Evolutionary conservation across 768 basidiomycete genomes (phyloP).

Genomic region (Pulveroboletus sp.): DNA sequence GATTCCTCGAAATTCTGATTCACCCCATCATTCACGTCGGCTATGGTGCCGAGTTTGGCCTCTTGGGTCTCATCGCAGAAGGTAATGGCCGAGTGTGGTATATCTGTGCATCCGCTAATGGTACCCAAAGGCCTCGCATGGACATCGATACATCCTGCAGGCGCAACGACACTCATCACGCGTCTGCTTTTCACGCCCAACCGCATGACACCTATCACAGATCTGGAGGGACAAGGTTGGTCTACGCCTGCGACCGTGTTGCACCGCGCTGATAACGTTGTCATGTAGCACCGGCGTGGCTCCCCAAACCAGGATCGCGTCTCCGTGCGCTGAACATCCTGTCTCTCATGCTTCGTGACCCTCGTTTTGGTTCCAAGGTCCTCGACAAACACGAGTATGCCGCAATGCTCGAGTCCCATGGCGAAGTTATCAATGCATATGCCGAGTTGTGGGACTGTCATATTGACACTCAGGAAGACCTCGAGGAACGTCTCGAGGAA

Average conservation of each 20-base stretch:
- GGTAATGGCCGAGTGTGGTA: slow-evolving; percentile 36
- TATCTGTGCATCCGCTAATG: background rate
- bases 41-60: slow-evolving; percentile 61
- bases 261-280: background rate
- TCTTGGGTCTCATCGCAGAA: slow-evolving; percentile 63
- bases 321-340: slow-evolving; percentile 49
- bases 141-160: slow-evolving; percentile 46
- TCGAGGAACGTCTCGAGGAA: slow-evolving; percentile 59
- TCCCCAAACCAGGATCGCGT: slow-evolving; percentile 33
- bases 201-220: slow-evolving; percentile 19
- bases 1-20: slow-evolving; percentile 56
- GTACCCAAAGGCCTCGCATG: slow-evolving; percentile 54
- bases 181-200: slow-evolving; percentile 28
- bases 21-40: slow-evolving; percentile 68
- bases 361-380: slow-evolving; percentile 29
- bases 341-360: slow-evolving; percentile 52
- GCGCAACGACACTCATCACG: slow-evolving; percentile 35
- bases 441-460: slow-evolving; percentile 48
- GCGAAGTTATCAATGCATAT: slow-evolving; percentile 40
- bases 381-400: slow-evolving; percentile 36
- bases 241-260: background rate
- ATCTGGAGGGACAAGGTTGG: slow-evolving; percentile 20
- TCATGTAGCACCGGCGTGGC: slow-evolving; percentile 20
- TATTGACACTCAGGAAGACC: slow-evolving; percentile 32
- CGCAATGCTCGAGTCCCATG: slow-evolving; percentile 35